phyloP scores from a whole-genome alignment of 495 filamentous ascomycete genomes.

The Penicillium cosmopolitanum region DNA sequence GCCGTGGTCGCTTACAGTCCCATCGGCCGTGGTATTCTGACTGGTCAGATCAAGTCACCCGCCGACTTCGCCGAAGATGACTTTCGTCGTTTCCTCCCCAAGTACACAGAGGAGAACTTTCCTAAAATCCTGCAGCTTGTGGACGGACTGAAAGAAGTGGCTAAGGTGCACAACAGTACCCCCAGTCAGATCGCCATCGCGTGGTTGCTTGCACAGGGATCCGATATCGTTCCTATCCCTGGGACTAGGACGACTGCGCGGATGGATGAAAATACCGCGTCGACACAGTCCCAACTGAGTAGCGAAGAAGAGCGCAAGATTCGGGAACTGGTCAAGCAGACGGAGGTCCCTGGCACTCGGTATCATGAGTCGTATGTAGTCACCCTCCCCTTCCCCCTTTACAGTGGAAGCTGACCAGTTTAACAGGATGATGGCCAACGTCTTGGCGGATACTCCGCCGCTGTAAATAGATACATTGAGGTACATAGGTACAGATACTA shows the following conservation, averaged over 20 bases:
- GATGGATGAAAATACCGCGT: constrained; percentile 57
- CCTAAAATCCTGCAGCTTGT: constrained; percentile 55
- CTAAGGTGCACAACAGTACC: constrained; percentile 33
- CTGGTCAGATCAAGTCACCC: constrained; percentile 45
- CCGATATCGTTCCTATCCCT: constrained; percentile 61
- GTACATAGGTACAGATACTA: too few species aligned
- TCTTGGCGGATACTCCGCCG: constrained; percentile 18
- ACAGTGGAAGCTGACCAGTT: background rate
- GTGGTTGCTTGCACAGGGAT: constrained; percentile 44
- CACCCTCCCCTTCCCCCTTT: too few species aligned
- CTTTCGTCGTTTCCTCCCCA: constrained; percentile 42
- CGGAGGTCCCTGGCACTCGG: constrained; percentile 14
- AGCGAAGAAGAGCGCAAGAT: constrained; percentile 46
- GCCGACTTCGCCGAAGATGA: constrained; percentile 51
- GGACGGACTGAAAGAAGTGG: constrained; percentile 42
- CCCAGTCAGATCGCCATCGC: constrained; percentile 19
- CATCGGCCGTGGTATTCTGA: constrained; percentile 62
- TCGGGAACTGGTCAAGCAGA: constrained; percentile 14
- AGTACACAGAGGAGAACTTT: constrained; percentile 56
- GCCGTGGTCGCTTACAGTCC: constrained; percentile 65
- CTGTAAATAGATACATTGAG: constrained; percentile 1
- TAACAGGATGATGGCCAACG: constrained; percentile 13
- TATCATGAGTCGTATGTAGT: constrained; percentile 17
- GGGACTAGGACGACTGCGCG: constrained; percentile 56
- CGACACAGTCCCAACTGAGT: constrained; percentile 46